phyloP scores from a whole-genome alignment of 352 stramenopile species.

The Phytophthora kernoviae region DNA sequence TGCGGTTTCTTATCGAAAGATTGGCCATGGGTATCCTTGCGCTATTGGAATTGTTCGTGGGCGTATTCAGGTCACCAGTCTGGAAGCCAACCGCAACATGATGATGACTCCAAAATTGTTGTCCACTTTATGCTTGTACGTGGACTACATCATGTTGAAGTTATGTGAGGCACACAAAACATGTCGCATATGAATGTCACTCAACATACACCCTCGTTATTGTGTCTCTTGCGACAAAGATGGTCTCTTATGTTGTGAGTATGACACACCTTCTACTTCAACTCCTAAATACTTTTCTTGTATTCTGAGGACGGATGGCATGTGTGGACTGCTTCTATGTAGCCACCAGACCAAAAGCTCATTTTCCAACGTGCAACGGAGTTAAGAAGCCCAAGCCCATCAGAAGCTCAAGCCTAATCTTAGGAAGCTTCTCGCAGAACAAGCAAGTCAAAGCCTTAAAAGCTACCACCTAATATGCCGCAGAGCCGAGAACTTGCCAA shows the following conservation, averaged over 20 bases:
- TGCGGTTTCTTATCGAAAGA: too few relatives aligned
- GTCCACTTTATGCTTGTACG: too few relatives aligned
- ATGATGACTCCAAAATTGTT: too few relatives aligned
- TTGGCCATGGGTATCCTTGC: too few relatives aligned
- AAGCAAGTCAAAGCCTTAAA: background rate
- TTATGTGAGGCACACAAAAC: slow-evolving; percentile 14
- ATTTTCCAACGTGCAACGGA: slow-evolving; percentile 31
- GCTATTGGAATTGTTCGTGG: too few relatives aligned
- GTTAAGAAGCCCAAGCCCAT: slow-evolving; percentile 11
- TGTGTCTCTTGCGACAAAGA: slow-evolving; percentile 24
- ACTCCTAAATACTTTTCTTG: background rate
- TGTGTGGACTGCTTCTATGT: background rate
- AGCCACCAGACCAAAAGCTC: slow-evolving; percentile 1
- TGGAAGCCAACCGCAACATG: too few relatives aligned
- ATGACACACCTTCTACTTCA: slow-evolving; percentile 8
- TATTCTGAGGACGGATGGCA: slow-evolving; percentile 3
- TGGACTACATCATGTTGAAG: slow-evolving; percentile 26
- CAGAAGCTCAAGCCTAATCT: background rate
- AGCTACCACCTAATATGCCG: slow-evolving; percentile 47
- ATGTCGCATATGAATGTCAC: too few relatives aligned
- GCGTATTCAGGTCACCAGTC: too few relatives aligned
- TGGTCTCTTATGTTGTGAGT: background rate
- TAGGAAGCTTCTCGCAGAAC: background rate
- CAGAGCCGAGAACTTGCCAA: slow-evolving; percentile 79
- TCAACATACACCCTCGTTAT: background rate